Evolutionary conservation across 768 basidiomycete genomes (phyloP).

Genomic region (Cystobasidium tubakii): DNA sequence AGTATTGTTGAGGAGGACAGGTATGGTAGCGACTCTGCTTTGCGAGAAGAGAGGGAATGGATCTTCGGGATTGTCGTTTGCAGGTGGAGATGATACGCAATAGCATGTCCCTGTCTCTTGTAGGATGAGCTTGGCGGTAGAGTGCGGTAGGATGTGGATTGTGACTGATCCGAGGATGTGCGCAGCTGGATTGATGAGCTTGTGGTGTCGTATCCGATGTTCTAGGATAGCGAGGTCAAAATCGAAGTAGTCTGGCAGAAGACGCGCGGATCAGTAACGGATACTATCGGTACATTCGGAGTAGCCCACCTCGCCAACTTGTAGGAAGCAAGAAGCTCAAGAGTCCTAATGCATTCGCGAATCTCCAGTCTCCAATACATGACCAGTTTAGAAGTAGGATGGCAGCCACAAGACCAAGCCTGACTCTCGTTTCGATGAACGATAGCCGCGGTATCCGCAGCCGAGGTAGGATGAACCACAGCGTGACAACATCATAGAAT

Average conservation of each 20-base stretch:
- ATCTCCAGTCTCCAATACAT: slow-evolving; percentile 28
- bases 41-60: slow-evolving; percentile 18
- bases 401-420: slow-evolving; percentile 1
- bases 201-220: slow-evolving; percentile 47
- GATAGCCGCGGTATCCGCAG: slow-evolving; percentile 36
- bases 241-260: slow-evolving; percentile 37
- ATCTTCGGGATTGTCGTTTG: neutral
- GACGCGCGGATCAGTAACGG: too few species aligned
- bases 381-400: slow-evolving; percentile 30
- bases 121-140: slow-evolving; percentile 72
- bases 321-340: neutral
- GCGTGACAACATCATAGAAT: slow-evolving; percentile 21
- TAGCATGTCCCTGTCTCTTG: slow-evolving; percentile 9
- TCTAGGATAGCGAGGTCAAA: slow-evolving; percentile 44
- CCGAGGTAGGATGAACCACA: slow-evolving; percentile 24
- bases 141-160: slow-evolving; percentile 53
- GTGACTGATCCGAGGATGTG: slow-evolving; percentile 70
- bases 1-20: slow-evolving; percentile 29
- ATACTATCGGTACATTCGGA: neutral
- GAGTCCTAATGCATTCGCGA: neutral
- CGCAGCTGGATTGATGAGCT: slow-evolving; percentile 45
- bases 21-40: slow-evolving; percentile 12
- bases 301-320: slow-evolving; percentile 9
- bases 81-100: neutral
- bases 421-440: neutral